phyloP scores from a whole-genome alignment of 257 asterid species.

The Scutellaria barbata region DNA sequence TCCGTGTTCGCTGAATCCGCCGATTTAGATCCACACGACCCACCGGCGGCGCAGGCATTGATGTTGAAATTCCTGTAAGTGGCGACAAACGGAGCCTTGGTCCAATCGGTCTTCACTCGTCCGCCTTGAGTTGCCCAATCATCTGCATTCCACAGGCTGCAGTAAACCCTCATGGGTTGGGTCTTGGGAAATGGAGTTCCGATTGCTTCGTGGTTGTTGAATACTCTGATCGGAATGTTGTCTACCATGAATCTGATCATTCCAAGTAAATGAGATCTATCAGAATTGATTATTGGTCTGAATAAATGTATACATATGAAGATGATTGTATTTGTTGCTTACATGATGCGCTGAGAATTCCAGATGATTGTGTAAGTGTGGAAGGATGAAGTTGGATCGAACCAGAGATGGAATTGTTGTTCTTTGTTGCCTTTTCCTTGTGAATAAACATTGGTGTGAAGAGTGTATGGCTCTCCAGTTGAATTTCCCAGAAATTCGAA shows the following conservation, averaged over 20 bases:
- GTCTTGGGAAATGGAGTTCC: constrained; percentile 45
- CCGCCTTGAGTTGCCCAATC: constrained; percentile 38
- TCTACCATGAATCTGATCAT: constrained; percentile 50
- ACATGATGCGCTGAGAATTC: constrained; percentile 36
- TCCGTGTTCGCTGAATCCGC: constrained; percentile 25
- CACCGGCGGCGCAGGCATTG: constrained; percentile 32
- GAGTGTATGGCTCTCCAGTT: constrained; percentile 46
- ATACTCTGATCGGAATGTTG: constrained; percentile 56
- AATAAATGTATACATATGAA: neutral
- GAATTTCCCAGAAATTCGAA: constrained; percentile 50
- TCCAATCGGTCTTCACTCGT: constrained; percentile 34
- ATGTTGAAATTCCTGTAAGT: constrained; percentile 48
- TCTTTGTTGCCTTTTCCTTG: constrained; percentile 54
- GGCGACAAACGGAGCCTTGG: constrained; percentile 49
- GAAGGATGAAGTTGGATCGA: constrained; percentile 48
- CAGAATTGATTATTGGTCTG: too few relatives aligned
- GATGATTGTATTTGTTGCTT: constrained; percentile 13
- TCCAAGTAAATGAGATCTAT: too few relatives aligned
- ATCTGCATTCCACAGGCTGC: constrained; percentile 27
- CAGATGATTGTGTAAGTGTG: constrained; percentile 58
- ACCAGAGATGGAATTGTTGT: constrained; percentile 54
- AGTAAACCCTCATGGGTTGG: constrained; percentile 34
- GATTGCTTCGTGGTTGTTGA: constrained; percentile 44
- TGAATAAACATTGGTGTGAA: constrained; percentile 50
- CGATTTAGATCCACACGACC: constrained; percentile 5